Base-by-base conservation (phyloP, 2,329 filamentous ascomycete genomes). In the Fusarium torulosum region DNA sequence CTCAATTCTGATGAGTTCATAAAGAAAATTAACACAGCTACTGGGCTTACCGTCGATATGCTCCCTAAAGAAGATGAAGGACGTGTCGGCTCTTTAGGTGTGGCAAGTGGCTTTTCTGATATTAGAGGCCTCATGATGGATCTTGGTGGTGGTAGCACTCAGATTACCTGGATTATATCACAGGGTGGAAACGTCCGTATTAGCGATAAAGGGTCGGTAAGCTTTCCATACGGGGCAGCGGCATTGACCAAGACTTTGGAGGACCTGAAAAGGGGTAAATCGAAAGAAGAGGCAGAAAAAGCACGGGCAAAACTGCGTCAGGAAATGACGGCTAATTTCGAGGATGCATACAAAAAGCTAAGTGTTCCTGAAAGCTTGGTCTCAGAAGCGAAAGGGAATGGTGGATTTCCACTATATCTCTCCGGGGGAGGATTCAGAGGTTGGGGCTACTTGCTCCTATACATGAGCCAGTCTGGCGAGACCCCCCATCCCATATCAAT, bases 91-190 rank as follows among this genome's bases (percentile, higher is more conserved):
- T 59, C 52, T 33, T 31, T 64, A 21, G 61, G 61, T 4, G 58
- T 64, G 9, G 61, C 61, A 11, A 62, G 61, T 11, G 61, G 61
- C 11, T 64, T 64, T 15, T 64, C 61, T 15, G 43, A 58, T 29
- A 64, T 64, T 5, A 33, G 38, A 31, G 61, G 61, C 8, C 58
- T 64, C 25, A 64, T 64, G 61, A 62, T 64, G 58, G 57, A 64
- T 42, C 47, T 62, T 13, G 61, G 61, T 10, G 61, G 61, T n/a
- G 61, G 61, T 13, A 64, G 61, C 52, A 64, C 61, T 21, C 61
- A 64, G 52, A 62, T 64, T 23, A 64, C 61, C 3, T 64, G 61
- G 57, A 64, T 64, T 6, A 62, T 62, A 29, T 62, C 61, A 41
- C 61, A 52, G n/a, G 61, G 41, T 4, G 61, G 57, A 3, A 62